Evolutionary conservation across 2,329 filamentous ascomycete genomes (phyloP).

Genomic region (Sclerotinia sclerotiorum): DNA sequence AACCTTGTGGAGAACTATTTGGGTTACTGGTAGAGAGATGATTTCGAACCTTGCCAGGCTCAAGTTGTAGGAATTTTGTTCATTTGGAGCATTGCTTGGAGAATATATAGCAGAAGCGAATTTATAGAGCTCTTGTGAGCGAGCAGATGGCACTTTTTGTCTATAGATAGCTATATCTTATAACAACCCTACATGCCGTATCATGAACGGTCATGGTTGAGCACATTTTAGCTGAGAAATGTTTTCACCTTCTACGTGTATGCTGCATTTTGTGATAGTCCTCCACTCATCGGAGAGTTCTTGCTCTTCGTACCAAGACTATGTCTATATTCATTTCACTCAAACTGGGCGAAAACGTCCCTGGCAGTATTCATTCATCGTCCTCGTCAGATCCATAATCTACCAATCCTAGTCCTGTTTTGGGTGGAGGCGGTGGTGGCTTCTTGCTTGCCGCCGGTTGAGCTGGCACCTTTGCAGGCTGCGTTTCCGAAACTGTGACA

Average conservation of each 20-base stretch:
- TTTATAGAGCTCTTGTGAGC: conserved; percentile 11
- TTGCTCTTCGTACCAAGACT: not conserved
- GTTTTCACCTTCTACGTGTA: not conserved
- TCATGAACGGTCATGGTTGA: not conserved
- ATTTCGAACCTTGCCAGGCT: conserved; percentile 62
- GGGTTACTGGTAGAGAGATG: conserved; percentile 75
- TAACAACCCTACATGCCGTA: not conserved
- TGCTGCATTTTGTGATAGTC: not conserved
- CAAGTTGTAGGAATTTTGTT: conserved; percentile 10
- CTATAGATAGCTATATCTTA: conserved; percentile 15
- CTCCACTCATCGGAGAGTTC: not conserved
- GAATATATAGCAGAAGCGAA: not conserved
- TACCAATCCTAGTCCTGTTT: conserved; percentile 47
- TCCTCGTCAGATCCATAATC: conserved; percentile 59
- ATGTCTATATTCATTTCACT: not conserved
- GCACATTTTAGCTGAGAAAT: not conserved
- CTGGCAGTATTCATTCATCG: conserved; percentile 30
- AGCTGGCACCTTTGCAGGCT: not conserved
- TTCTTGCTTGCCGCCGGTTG: conserved; percentile 22
- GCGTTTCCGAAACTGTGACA: not conserved
- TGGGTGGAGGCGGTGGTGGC: conserved; percentile 30
- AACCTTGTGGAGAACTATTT: conserved; percentile 79
- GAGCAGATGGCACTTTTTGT: conserved; percentile 6
- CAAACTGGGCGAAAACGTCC: not conserved
- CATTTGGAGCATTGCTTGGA: not conserved